A percentile compares a stretch with the other conserved stretches of the same genome.
Evolutionary conservation across 2,329 filamentous ascomycete species (phyloP).

Genomic region (Arthroderma sp.): DNA sequence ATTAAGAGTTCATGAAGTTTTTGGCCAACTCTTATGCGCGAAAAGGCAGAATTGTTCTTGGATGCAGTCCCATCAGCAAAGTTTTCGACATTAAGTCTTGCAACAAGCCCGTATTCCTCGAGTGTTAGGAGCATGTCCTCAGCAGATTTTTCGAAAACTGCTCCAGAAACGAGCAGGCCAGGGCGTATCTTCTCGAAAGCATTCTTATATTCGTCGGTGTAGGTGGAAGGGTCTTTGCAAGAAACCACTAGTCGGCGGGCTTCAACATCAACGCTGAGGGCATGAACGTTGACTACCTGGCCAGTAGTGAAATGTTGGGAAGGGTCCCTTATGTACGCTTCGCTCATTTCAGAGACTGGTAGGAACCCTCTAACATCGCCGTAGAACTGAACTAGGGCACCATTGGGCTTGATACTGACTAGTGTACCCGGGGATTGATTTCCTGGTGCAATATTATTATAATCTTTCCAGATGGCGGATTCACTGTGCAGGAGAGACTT

Average conservation of each 20-base stretch:
- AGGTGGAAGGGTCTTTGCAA: conserved; percentile 75
- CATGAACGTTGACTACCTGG: conserved; percentile 81
- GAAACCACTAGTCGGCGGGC: conserved; percentile 67
- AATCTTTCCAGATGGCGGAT: conserved; percentile 61
- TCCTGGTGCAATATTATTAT: conserved; percentile 58
- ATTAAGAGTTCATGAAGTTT: conserved; percentile 69
- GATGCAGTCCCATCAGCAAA: conserved; percentile 70
- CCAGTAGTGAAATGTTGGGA: conserved; percentile 78
- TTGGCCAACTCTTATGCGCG: conserved; percentile 74
- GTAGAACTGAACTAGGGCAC: conserved; percentile 88
- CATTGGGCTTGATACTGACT: conserved; percentile 61
- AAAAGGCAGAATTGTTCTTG: conserved; percentile 64
- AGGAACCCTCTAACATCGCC: conserved; percentile 72
- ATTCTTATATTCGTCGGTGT: conserved; percentile 60
- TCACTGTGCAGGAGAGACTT: conserved; percentile 91
- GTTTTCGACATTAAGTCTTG: conserved; percentile 62
- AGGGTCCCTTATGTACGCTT: conserved; percentile 84
- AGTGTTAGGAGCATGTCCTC: conserved; percentile 68
- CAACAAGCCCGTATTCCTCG: conserved; percentile 59
- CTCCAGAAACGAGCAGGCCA: conserved; percentile 63
- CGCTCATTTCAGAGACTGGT: conserved; percentile 93
- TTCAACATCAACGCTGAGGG: conserved; percentile 65
- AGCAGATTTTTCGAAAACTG: conserved; percentile 66
- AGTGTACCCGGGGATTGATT: conserved; percentile 77
- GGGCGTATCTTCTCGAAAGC: conserved; percentile 61